Conservation (phyloP, 495 filamentous ascomycete genomes). For the Annulohypoxylon bovei region DNA sequence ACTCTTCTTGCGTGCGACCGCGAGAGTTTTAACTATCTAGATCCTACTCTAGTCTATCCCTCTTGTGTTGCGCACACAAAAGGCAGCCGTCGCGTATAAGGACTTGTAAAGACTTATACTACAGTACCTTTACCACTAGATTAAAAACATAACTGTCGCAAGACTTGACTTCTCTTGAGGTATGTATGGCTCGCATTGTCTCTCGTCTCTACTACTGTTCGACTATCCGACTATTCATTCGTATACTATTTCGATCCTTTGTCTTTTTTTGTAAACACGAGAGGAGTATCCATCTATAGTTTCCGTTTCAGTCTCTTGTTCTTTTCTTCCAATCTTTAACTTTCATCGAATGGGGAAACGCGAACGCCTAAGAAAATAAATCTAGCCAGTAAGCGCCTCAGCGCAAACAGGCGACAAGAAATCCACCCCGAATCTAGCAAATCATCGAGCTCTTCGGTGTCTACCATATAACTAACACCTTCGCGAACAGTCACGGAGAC, state of each 20-base stretch:
- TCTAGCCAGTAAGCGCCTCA: conserved; percentile 47
- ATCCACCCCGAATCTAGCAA: conserved; percentile 49
- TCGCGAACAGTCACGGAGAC: conserved; percentile 53
- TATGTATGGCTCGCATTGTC: conserved; percentile 30
- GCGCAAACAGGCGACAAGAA: conserved; percentile 46
- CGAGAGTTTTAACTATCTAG: background rate
- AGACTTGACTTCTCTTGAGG: conserved; percentile 7
- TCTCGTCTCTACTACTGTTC: background rate
- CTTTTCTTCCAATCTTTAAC: conserved; percentile 23
- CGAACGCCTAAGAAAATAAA: conserved; percentile 21
- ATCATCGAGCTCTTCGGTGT: conserved; percentile 53
- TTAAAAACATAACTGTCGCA: conserved; percentile 8
- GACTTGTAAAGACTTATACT: conserved; percentile 13
- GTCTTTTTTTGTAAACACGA: conserved; percentile 22
- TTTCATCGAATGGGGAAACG: conserved; percentile 14
- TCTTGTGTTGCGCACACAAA: conserved; percentile 17
- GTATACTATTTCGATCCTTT: conserved; percentile 15
- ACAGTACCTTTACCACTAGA: background rate
- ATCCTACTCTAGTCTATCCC: conserved; percentile 4
- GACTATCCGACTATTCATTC: too few species aligned
- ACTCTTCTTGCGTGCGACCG: conserved; percentile 1
- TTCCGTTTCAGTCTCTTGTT: background rate
- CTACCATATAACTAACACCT: conserved; percentile 47
- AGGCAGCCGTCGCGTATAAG: conserved; percentile 1
- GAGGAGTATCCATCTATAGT: conserved; percentile 5